Evolutionary conservation across 2,329 filamentous ascomycete genomes (phyloP), one percentile per base, ranked within the genome.

Genomic region (Microdochium bolleyi): DNA sequence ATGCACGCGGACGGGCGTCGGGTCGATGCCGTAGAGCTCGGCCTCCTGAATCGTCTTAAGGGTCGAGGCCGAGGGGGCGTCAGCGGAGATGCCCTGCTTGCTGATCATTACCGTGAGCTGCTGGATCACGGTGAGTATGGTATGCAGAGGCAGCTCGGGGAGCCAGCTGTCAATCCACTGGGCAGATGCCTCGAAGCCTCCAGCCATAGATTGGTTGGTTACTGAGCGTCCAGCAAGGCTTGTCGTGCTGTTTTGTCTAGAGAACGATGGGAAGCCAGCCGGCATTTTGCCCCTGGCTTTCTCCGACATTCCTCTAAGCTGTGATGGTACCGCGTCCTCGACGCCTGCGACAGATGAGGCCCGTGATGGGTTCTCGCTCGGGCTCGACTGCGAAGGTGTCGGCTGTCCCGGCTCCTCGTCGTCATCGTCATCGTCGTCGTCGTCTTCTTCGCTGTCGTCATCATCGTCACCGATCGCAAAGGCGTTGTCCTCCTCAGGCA

Each of bases 271-370:
- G 50, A 86, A 78, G 1, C 89, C 88, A 13, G 88, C 90, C 25
- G 92, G 94, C 84, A 95, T 90, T 70, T 99, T 99, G 8, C 94
- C 94, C 50, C 94, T 79, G 16, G 94, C 94, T 68, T 97, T 99
- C 69, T 97, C 94, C 21, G 92, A 96, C 89, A 97, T 96, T 52
- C 91, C 91, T 53, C 89, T 82, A 27, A 95, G 68, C 65, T 96
- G 92, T 21, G 84, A 78, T 14, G 90, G 91, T 10, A 95, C 82
- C 3, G 87, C 86, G 55, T 95, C 91, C 54, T 95, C 90, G 1
- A 80, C 71, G 38, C 76, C 75, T 0, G 82, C 82, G 21, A 87
- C 75, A 0, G 89, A 92, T 3, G 88, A 85, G 22, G 86, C 81
- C 37, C 84, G 79, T 56, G 80, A 77, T 61, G 84, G 70, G 56